Percentiles rank a stretch among this genome's conserved stretches.
Conservation (phyloP, 2,329 filamentous ascomycete species). For the Ophiostoma australiae region DNA sequence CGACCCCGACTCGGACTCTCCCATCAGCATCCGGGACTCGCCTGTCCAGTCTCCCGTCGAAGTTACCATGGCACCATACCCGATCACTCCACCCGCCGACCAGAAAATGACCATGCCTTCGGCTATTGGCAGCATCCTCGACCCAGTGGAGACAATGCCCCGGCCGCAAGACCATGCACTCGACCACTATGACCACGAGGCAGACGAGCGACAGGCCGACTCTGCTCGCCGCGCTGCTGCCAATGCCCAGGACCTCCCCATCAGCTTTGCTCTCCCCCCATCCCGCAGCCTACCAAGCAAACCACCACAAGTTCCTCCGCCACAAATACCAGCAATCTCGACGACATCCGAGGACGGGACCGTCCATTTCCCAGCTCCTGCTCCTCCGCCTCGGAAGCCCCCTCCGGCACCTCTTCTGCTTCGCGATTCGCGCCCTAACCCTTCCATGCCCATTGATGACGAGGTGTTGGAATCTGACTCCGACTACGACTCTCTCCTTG, state of each 20-base stretch:
- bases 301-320: constrained; percentile 50
- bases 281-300: constrained; percentile 52
- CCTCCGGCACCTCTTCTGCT: constrained; percentile 82
- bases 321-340: constrained; percentile 38
- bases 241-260: constrained; percentile 45
- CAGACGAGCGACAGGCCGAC: constrained; percentile 46
- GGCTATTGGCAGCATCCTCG: constrained; percentile 48
- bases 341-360: constrained; percentile 39
- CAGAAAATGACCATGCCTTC: constrained; percentile 39
- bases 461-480: constrained; percentile 69
- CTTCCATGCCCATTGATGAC: constrained; percentile 44
- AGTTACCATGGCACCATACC: constrained; percentile 56
- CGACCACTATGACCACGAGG: constrained; percentile 53
- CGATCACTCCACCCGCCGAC: constrained; percentile 59
- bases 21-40: constrained; percentile 20
- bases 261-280: constrained; percentile 50
- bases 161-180: constrained; percentile 56
- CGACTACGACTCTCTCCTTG: constrained; percentile 75
- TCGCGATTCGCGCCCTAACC: constrained; percentile 39
- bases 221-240: constrained; percentile 44
- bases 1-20: constrained; percentile 6
- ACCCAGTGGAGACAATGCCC: constrained; percentile 56
- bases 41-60: constrained; percentile 45
- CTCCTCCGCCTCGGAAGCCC: constrained; percentile 67
- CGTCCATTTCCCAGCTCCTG: constrained; percentile 49